These are phyloP conservation scores for Nasturtium officinale DNA, from an alignment of 345 rosid species.

Conservation along the genomic window DNA sequence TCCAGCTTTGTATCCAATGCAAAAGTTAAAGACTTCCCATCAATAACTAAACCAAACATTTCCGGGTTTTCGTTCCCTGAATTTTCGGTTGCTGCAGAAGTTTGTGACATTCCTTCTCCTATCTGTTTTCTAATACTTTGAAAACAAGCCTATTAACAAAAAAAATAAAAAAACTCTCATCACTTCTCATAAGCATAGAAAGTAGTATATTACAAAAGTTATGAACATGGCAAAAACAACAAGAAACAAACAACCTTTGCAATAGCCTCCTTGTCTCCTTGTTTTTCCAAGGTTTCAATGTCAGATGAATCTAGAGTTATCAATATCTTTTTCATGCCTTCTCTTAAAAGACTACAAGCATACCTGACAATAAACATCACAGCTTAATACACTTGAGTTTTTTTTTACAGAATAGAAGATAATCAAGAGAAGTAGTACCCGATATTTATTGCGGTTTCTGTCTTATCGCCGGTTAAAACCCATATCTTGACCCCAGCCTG, in stretches of 20 bases:
- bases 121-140: conserved; percentile 60
- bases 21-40: conserved; percentile 76
- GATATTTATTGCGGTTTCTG: conserved; percentile 88
- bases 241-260: conserved; percentile 50
- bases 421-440: conserved; percentile 55
- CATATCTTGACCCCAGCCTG: conserved; percentile 76
- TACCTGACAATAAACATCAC: conserved; percentile 53
- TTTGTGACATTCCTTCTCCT: conserved; percentile 44
- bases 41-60: conserved; percentile 73
- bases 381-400: conserved; percentile 19
- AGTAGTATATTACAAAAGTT: not conserved
- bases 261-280: conserved; percentile 56
- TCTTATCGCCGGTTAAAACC: conserved; percentile 92
- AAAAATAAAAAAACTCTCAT: not conserved
- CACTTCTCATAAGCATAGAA: not conserved
- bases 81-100: conserved; percentile 16
- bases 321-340: conserved; percentile 65
- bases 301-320: conserved; percentile 70
- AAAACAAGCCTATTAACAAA: conserved; percentile 57
- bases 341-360: conserved; percentile 78
- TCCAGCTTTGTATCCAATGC: conserved; percentile 56
- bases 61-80: conserved; percentile 37
- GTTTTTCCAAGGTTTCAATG: conserved; percentile 63
- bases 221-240: not conserved
- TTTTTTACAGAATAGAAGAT: not conserved